These are phyloP conservation scores for Biscutella laevigata DNA, from an alignment of 441 rosid species.

Conservation along the genomic window DNA sequence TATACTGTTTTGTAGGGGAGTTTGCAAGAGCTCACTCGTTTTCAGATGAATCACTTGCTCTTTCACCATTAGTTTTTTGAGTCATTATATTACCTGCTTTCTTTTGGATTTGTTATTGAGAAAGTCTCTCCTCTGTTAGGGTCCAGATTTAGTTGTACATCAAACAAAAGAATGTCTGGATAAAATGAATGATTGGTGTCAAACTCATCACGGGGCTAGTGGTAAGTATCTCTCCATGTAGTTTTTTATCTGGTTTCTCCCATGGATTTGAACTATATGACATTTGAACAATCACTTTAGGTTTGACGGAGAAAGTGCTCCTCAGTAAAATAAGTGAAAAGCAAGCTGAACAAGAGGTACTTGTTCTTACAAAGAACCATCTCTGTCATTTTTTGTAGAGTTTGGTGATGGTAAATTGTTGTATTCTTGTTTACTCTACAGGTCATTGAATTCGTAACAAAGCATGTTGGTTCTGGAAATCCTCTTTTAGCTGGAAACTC, in stretches of 20 bases:
- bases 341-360: slow-evolving; percentile 84
- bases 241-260: background rate
- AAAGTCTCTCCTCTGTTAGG: slow-evolving; percentile 33
- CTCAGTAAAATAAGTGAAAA: slow-evolving; percentile 54
- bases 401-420: background rate
- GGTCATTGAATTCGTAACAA: slow-evolving; percentile 70
- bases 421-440: slow-evolving; percentile 29
- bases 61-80: too few species aligned
- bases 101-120: background rate
- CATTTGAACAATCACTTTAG: slow-evolving; percentile 27
- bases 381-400: too few species aligned
- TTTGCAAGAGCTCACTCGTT: background rate
- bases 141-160: slow-evolving; percentile 84
- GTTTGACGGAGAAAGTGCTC: slow-evolving; percentile 71
- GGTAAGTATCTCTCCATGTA: slow-evolving; percentile 37
- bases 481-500: slow-evolving; percentile 85
- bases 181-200: slow-evolving; percentile 87
- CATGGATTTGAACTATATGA: background rate
- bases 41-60: background rate
- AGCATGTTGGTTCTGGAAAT: slow-evolving; percentile 49
- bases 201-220: slow-evolving; percentile 75
- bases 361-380: too few species aligned
- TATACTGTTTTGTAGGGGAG: background rate
- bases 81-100: background rate
- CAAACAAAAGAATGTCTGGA: slow-evolving; percentile 70